These are phyloP conservation scores for Suillus lakei DNA, from an alignment of 768 basidiomycete species.

Conservation along the genomic window DNA sequence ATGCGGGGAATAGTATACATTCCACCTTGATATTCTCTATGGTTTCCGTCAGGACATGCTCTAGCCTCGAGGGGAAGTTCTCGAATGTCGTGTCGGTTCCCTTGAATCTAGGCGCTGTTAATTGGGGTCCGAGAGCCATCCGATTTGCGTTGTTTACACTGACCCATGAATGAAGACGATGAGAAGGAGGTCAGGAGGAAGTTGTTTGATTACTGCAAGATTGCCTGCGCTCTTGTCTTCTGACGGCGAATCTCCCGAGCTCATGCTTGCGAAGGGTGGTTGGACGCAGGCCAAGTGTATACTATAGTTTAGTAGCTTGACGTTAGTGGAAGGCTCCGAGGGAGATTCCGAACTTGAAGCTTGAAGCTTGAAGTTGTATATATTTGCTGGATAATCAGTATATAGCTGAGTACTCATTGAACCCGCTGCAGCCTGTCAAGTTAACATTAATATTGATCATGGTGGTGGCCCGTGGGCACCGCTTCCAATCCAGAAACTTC, in stretches of 20 bases:
- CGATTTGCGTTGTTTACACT: constrained; percentile 29
- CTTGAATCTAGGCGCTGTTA: constrained; percentile 47
- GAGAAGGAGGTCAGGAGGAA: constrained; percentile 54
- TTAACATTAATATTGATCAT: no score
- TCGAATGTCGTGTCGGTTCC: constrained; percentile 74
- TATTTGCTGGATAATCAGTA: background rate
- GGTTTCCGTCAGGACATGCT: constrained; percentile 74
- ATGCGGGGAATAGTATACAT: constrained; percentile 84
- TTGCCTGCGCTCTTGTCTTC: constrained; percentile 13
- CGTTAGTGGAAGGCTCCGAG: no score
- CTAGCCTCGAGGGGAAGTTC: constrained; percentile 78
- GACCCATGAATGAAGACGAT: constrained; percentile 84
- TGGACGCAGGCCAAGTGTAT: background rate
- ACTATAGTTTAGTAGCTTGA: background rate
- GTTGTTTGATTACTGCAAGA: constrained; percentile 6
- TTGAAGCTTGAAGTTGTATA: no score
- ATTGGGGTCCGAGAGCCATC: background rate
- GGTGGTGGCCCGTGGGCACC: no score
- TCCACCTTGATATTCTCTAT: constrained; percentile 63
- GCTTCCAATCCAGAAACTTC: no score
- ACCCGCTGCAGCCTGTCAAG: no score
- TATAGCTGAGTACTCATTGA: no score
- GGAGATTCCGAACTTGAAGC: no score
- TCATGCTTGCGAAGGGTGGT: background rate
- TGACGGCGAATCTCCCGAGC: background rate